Evolutionary conservation across 192 early-diverging fungal genomes (phyloP).

Genomic region (Linnemannia hyalina): DNA sequence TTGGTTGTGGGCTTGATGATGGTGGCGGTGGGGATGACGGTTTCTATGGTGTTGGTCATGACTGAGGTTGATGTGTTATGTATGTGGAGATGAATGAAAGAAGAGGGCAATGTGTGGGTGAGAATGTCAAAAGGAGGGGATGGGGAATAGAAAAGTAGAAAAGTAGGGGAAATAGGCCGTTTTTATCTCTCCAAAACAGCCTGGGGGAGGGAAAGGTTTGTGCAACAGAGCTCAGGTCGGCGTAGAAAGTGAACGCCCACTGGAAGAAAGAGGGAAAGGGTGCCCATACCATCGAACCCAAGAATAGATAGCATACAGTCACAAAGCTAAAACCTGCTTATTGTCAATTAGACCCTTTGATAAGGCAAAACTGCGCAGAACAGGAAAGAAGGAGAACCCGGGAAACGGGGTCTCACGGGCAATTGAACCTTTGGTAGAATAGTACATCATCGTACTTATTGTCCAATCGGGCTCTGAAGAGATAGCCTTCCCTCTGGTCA

Average conservation of each 20-base stretch:
- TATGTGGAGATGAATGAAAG: neutral
- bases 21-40: neutral
- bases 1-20: slow-evolving; percentile 12
- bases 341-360: neutral
- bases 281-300: neutral
- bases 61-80: neutral
- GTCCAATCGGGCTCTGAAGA: neutral
- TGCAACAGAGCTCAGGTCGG: slow-evolving; percentile 83
- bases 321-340: neutral
- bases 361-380: neutral
- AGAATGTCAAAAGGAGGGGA: neutral
- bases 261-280: neutral
- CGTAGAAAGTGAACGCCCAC: slow-evolving; percentile 58
- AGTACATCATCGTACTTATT: neutral
- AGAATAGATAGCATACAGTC: neutral
- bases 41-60: neutral
- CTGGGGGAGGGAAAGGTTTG: too few species aligned
- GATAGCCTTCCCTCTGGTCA: neutral
- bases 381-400: neutral
- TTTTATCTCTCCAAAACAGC: too few species aligned
- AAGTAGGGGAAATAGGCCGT: too few species aligned
- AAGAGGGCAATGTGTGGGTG: neutral
- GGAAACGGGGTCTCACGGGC: neutral
- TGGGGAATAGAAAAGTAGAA: too few species aligned
- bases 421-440: neutral